Evolutionary conservation across 1,284 basidiomycete genomes (phyloP), one percentile per base, ranked within the genome.

Genomic region (Psilocybe mexicana): DNA sequence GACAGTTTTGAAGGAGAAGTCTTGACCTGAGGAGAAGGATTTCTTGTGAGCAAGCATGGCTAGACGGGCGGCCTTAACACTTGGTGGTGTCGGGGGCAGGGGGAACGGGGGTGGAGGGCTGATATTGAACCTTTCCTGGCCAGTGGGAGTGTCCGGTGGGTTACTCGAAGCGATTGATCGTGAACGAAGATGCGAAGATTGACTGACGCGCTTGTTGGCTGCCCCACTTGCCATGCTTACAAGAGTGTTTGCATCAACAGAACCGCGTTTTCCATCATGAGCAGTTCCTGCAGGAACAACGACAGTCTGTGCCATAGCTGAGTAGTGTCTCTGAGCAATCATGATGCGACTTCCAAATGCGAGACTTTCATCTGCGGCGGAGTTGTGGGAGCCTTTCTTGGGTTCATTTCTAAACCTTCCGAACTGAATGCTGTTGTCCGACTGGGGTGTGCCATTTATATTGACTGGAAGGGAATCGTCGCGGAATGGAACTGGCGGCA

Each of bases 261-360:
- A 66, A 24, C 64, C 63, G n/a, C 64, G 65, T 26, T 59, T 58
- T 43, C 54, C 23, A 63, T 62, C 12, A 60, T 62, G 58, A 72
- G 30, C 74, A 42, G 79, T 77, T 18, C 80, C 82, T 4, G 79
- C 72, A 24, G 71, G 62, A 49, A 88, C 74, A 10, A 83, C 72
- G 43, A 88, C 71, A 7, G 84, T 88, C 58, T 82, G 83, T 0
- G 86, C 87, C 48, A 88, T 73, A 0, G 85, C 72, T 3, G 86
- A 88, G 64, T 86, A 87, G 66, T 88, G 86, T 46, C 83, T 77
- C 65, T 88, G 84, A 0, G 86, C 87, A 57, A 86, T 73, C 85
- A 88, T 86, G 63, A 88, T 85, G 58, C 74, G 75, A 40, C 81
- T 82, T 6, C 78, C 77, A 60, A 77, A 79, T 0, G 76, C 79